Evolutionary conservation across 2,329 filamentous ascomycete genomes (phyloP), one percentile per base, ranked within the genome.

Genomic region (Verticillium dahliae): DNA sequence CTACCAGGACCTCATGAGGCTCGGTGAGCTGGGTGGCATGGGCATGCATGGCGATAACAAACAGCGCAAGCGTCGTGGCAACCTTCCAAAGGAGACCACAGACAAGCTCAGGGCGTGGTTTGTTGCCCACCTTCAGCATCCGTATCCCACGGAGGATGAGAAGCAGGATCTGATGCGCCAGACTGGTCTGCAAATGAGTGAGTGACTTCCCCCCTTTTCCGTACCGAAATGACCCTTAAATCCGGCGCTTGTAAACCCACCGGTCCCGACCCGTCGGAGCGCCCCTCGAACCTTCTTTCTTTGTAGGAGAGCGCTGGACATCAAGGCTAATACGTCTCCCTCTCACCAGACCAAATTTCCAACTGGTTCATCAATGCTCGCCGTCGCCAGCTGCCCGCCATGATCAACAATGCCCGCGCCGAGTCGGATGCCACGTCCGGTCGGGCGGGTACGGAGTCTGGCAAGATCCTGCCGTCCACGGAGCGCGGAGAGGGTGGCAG

Each of bases 11-110:
- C 78, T 76, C 63, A 72, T 76, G 65, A 75, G 76, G 13, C 75
- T 76, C 27, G 72, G 73, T 15, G 76, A 80, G 3, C 71, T 77
- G 58, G 72, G 75, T 27, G 66, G 69, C 13, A 72, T 73, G 65
- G 73, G 72, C 7, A 66, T 75, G 60, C 72, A 70, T 18, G 75
- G 71, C 2, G 81, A 84, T 61, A 76, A 70, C 62, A 85, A 82
- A 71, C 80, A 80, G 66, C 77, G 85, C 37, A 88, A 86, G 72
- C 82, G 92, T 59, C 83, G 92, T 45, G 92, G 92, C 1, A 97
- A 97, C 70, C 80, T 97, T 3, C 92, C 92, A n/a, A 96, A 96
- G 71, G 90, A 92, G 60, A 91, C 91, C 0, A 97, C 92, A 0
- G 90, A 93, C 71, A 88, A 90, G 66, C 80, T 97, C 50, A 85